Evolutionary conservation across 2,329 filamentous ascomycete genomes (phyloP).

Genomic region (Aspergillus pseudonomiae): DNA sequence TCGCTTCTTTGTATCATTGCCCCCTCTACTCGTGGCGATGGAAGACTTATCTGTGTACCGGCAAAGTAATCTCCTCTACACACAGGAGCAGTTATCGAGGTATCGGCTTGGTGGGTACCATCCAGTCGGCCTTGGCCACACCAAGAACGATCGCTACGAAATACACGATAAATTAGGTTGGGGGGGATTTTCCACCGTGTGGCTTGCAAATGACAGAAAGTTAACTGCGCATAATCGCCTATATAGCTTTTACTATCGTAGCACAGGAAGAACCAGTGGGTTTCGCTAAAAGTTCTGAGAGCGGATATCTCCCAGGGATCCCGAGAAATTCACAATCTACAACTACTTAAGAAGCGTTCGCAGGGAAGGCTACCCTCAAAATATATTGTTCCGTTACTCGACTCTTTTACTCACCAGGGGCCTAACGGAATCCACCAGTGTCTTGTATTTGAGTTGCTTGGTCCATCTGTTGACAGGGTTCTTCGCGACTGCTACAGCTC

Average conservation of each 20-base stretch:
- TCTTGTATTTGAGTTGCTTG: constrained; percentile 47
- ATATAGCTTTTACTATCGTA: too few relatives aligned
- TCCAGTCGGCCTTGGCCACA: constrained; percentile 35
- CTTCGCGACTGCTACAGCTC: constrained; percentile 26
- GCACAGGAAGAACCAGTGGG: constrained; percentile 21
- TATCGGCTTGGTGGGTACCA: constrained; percentile 37
- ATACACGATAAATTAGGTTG: constrained; percentile 43
- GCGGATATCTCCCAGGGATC: constrained; percentile 8
- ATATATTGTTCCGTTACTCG: constrained; percentile 40
- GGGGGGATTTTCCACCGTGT: constrained; percentile 42
- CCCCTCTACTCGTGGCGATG: too few relatives aligned
- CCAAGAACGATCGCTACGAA: constrained; percentile 36
- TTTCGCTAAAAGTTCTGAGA: constrained; percentile 31
- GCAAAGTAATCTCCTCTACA: too few relatives aligned
- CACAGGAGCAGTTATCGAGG: too few relatives aligned
- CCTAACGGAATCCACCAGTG: constrained; percentile 53
- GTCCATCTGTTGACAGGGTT: constrained; percentile 45
- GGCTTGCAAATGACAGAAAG: constrained; percentile 37
- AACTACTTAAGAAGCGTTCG: constrained; percentile 14
- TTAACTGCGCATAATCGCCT: constrained; percentile 14
- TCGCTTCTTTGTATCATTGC: too few relatives aligned
- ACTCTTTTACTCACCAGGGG: constrained; percentile 43
- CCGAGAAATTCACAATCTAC: constrained; percentile 24
- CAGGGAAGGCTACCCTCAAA: constrained; percentile 11
- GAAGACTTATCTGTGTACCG: too few relatives aligned